A percentile compares a stretch with the other conserved stretches of the same genome.
Conservation (phyloP, 108 stramenopile species). For the Cyclotella atomus region DNA sequence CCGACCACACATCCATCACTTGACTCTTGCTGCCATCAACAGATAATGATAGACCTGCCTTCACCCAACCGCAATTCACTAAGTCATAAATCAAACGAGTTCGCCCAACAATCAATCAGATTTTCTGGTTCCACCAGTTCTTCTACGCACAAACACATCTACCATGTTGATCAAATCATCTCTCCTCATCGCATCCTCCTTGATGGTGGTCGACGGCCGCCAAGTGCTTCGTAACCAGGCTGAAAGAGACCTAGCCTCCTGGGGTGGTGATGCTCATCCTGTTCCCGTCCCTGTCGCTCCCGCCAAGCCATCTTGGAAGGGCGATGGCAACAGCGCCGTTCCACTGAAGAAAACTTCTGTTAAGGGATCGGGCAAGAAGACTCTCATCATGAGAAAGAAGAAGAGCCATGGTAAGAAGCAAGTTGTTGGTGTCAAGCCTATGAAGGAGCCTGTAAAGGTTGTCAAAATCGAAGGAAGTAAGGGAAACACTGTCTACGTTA, state of each 20-base stretch:
- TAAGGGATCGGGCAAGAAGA: conserved; percentile 1
- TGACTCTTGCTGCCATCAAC: not conserved
- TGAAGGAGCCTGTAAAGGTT: too few relatives aligned
- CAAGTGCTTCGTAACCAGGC: not conserved
- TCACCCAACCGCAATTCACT: not conserved
- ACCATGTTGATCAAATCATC: conserved; percentile 8
- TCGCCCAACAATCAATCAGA: conserved; percentile 1
- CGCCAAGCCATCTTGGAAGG: not conserved
- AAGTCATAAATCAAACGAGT: not conserved
- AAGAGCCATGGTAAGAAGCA: not conserved
- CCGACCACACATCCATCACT: not conserved
- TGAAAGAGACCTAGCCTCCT: not conserved
- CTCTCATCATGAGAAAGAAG: not conserved
- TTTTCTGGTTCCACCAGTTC: not conserved
- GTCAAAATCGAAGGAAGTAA: not conserved
- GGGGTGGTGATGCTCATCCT: not conserved
- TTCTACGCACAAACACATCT: not conserved
- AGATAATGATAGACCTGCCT: not conserved
- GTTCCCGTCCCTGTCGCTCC: conserved; percentile 5
- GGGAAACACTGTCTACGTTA: not conserved
- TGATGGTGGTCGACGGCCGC: conserved; percentile 4
- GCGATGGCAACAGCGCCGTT: conserved; percentile 3
- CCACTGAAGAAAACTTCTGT: not conserved
- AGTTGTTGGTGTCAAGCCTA: not conserved
- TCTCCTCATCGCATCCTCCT: not conserved